phyloP scores from a whole-genome alignment of 345 rosid species.

The Abelmoschus esculentus region DNA sequence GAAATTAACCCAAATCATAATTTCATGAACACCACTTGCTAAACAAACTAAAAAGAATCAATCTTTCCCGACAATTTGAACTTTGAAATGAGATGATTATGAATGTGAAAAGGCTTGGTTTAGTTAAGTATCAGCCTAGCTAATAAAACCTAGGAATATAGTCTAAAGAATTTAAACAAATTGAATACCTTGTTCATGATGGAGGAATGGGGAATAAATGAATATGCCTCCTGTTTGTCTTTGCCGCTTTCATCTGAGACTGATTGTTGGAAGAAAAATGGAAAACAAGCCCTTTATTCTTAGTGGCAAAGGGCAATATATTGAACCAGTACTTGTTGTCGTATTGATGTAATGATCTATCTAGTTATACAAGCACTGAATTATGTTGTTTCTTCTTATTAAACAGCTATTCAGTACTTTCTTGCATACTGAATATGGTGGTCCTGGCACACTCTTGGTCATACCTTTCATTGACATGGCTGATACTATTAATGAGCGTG shows the following conservation, averaged over 20 bases:
- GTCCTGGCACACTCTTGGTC: constrained; percentile 90
- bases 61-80: neutral
- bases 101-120: neutral
- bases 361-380: neutral
- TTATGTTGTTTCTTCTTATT: constrained; percentile 11
- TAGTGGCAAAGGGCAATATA: neutral
- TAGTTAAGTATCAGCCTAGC: no score
- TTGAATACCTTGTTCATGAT: neutral
- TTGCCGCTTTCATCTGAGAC: no score
- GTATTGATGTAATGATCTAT: neutral
- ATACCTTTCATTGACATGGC: constrained; percentile 93
- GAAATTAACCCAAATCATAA: neutral
- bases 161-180: neutral
- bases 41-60: neutral
- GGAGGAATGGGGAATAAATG: neutral
- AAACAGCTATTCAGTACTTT: constrained; percentile 66
- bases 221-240: no score
- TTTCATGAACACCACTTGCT: neutral
- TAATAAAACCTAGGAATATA: neutral
- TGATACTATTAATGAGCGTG: constrained; percentile 65
- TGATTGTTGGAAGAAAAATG: neutral
- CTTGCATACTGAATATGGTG: constrained; percentile 74
- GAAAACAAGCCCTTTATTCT: neutral
- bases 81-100: neutral
- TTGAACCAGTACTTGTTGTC: neutral